Evolutionary conservation across 805 yeast species (phyloP), one percentile per base, ranked within the genome.

Genomic region (Myxozyma vanderwaltii): DNA sequence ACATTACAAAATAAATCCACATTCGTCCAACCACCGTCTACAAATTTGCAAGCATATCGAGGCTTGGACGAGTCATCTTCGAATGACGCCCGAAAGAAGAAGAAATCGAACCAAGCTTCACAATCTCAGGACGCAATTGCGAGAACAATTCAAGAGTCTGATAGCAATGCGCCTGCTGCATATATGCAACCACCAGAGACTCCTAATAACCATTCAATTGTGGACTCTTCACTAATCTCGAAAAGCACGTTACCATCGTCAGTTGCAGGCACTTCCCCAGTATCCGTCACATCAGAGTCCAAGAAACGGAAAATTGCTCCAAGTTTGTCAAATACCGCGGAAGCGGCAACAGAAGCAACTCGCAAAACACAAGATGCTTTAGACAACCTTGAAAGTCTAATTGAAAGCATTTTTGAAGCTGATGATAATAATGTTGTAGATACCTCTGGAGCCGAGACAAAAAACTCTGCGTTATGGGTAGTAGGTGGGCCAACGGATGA

Each of bases 391-490:
- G 47, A 60, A 47, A 27, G 21, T 26, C 4, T 63, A 24, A 56
- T 63, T 40, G 59, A 51, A 7, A 19, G 10, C 24, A 40, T 63
- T 6, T 56, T 63, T 46, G 62, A 61, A 40, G 64, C 64, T 0
- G 66, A 63, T 35, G 66, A 61, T 40, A 40, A 56, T 17, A 21
- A 17, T 10, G 65, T 39, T 13, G 19, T n/a, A 15, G 65, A 62
- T 21, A 62, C 65, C 4, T 62, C 65, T 15, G 61, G 56, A 3
- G 36, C 26, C 0, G 21, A 27, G 23, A 44, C 47, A 6, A 33
- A 43, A 4, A 10, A 19, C 8, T 51, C 63, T 35, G n/a, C 46
- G 7, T 21, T 58, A 3, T 58, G 65, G 63, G 49, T 33, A 6
- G 52, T 50, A 5, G 59, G 36, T 4, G 38, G 43, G 2, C 38